Base-by-base conservation (phyloP, 2,329 filamentous ascomycete genomes). In the Escovopsis sp. region DNA sequence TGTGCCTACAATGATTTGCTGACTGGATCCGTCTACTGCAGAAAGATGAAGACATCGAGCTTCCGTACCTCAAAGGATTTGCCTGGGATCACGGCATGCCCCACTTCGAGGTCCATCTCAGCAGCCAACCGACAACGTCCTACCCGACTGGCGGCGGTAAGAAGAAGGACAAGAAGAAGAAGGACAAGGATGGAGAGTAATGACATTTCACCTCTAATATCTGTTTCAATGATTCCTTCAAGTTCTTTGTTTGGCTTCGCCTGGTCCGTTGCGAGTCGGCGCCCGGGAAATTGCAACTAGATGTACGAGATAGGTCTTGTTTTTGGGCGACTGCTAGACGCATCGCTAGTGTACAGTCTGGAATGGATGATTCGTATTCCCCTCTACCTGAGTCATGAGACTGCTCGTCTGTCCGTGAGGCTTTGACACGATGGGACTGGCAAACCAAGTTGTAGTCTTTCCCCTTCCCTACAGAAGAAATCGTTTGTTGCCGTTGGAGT, bases 61-160 rank as follows among this genome's bases (percentile, higher is more conserved):
- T 75, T 51, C 85, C 88, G 49, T 86, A 88, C 72, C 80, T 96
- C 52, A 81, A 81, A 56, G 89, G 89, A 51, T 95, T 96, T 68
- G 87, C 94, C 72, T 95, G 88, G 88, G 83, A 94, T 53, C 85
- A 94, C 65, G 86, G 79, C 59, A 94, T 86, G 80, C 89, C 85
- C 43, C 76, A 78, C 50, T 74, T 96, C 57, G 70, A 93, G 55
- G 87, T 95, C 38, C 87, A 91, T 65, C 83, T 89, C 59, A 80
- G 81, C 62, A 80, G 79, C 63, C 73, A 82, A 53, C 77, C 76
- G 47, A 72, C 73, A 19, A 65, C 65, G 40, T 41, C 40, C 34
- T 38, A 38, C 34, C 39, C 44, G 39, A 39, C 56, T 45, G 56
- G 60, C 48, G 57, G 62, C 49, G 71, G 73, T 59, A 72, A 72